Base-by-base conservation (phyloP, 2,329 filamentous ascomycete species). In the Penicillium oxalicum region DNA sequence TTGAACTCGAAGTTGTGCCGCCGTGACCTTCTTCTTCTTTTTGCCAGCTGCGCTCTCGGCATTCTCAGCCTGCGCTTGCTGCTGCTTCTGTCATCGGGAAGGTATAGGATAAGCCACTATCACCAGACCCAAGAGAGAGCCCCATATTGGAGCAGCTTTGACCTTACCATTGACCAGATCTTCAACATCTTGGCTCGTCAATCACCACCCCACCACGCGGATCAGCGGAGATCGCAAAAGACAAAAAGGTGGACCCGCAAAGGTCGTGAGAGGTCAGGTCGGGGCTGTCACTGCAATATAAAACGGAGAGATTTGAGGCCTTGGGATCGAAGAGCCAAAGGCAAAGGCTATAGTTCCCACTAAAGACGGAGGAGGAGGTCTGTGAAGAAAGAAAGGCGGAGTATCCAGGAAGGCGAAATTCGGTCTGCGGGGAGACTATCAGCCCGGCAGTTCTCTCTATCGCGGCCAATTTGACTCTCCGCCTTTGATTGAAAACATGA, bases 1-100 rank as follows among this genome's bases (percentile, higher is more conserved):
- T 73, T 97, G 93, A 53, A 96, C 90, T 52, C 93, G 87, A 55
- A 97, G 76, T 74, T 97, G 91, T 47, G 93, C 93, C 13, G 93
- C 89, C 24, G 93, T 97, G 57, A 98, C 91, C 78, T 96, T 97
- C 82, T 96, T 97, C 81, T 96, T 97, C 77, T 90, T 95, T 47
- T 83, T 85, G 39, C 82, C 78, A 32, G 79, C 82, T 59, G 86
- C 84, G 50, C 88, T 89, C 63, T 91, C 88, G 59, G 91, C 88
- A 64, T 88, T 91, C 74, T 94, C 88, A 74, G 95, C 89, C 78
- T 96, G 89, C 78, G 96, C 88, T 74, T 96, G 93, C 77, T 95
- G 91, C 85, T 95, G 72, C 64, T 73, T 68, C 64, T 70, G 45
- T 52, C 44, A 9, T 28, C 1, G 13, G 24, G 8, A 32, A 11